Conservation (phyloP, 495 filamentous ascomycete species). For the Penicillium turbatum region DNA sequence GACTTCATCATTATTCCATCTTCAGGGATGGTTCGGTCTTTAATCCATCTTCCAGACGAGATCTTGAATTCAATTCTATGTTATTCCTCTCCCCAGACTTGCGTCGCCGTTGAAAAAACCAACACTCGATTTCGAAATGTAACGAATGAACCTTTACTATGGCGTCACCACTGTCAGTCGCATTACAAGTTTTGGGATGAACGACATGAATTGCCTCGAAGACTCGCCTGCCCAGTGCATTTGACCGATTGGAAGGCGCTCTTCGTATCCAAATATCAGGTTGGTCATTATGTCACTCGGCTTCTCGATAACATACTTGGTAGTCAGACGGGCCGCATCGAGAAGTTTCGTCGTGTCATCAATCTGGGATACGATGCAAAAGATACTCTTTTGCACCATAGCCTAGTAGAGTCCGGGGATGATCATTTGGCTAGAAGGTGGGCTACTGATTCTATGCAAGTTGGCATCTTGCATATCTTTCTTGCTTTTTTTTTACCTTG, state of each 20-base stretch:
- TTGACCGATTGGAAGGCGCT: constrained; percentile 73
- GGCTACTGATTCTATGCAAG: constrained; percentile 15
- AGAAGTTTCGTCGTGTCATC: constrained; percentile 64
- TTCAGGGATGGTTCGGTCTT: constrained; percentile 38
- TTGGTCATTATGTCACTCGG: constrained; percentile 50
- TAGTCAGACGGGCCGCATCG: constrained; percentile 62
- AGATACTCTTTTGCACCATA: constrained; percentile 70
- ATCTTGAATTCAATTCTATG: constrained; percentile 66
- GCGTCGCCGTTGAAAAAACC: constrained; percentile 50
- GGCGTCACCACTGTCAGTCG: constrained; percentile 67
- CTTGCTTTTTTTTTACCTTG: constrained; percentile 6
- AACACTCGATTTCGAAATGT: constrained; percentile 62
- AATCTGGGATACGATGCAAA: constrained; percentile 80
- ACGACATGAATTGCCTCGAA: constrained; percentile 58
- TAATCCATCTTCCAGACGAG: constrained; percentile 62
- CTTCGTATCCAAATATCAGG: constrained; percentile 54
- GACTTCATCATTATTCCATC: background rate
- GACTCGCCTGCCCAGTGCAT: constrained; percentile 47
- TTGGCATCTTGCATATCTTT: background rate
- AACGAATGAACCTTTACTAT: constrained; percentile 66
- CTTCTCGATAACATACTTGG: constrained; percentile 67
- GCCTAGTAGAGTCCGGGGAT: constrained; percentile 53
- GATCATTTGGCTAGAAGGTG: constrained; percentile 83
- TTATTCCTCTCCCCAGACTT: constrained; percentile 49
- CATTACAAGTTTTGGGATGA: constrained; percentile 70